phyloP scores from a whole-genome alignment of 2,329 filamentous ascomycete species.

The Epicoccum nigrum region DNA sequence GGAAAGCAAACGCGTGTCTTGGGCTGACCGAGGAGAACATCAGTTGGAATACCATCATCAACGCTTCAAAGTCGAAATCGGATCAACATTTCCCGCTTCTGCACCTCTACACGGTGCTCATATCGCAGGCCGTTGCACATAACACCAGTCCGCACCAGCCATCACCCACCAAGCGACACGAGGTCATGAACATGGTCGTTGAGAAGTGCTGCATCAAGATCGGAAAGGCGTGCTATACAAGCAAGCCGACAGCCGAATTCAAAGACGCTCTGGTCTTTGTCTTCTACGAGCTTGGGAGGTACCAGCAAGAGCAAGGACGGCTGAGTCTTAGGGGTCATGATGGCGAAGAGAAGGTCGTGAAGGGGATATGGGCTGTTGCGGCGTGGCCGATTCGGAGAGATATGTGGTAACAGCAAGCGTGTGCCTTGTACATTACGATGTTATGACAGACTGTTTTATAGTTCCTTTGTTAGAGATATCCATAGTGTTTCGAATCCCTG shows the following conservation, averaged over 20 bases:
- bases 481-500: too few relatives aligned
- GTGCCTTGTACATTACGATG: neutral
- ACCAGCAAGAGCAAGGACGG: slow-evolving; percentile 31
- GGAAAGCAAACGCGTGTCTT: slow-evolving; percentile 39
- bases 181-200: slow-evolving; percentile 35
- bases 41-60: slow-evolving; percentile 32
- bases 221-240: slow-evolving; percentile 23
- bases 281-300: slow-evolving; percentile 35
- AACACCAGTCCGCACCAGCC: slow-evolving; percentile 19
- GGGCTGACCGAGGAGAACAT: slow-evolving; percentile 21
- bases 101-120: slow-evolving; percentile 40
- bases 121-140: slow-evolving; percentile 39
- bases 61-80: slow-evolving; percentile 23
- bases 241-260: slow-evolving; percentile 29
- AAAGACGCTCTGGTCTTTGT: slow-evolving; percentile 32
- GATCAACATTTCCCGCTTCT: slow-evolving; percentile 32
- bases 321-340: slow-evolving; percentile 35
- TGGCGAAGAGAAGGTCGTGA: slow-evolving; percentile 41
- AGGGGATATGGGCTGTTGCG: slow-evolving; percentile 53
- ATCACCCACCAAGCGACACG: slow-evolving; percentile 18
- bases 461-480: too few relatives aligned
- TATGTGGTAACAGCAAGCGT: neutral
- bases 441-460: neutral
- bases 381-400: slow-evolving; percentile 7
- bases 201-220: slow-evolving; percentile 37